Evolutionary conservation across 148 eudicot species (phyloP), one percentile per base, ranked within the genome.

Genomic region (Drosera capensis): DNA sequence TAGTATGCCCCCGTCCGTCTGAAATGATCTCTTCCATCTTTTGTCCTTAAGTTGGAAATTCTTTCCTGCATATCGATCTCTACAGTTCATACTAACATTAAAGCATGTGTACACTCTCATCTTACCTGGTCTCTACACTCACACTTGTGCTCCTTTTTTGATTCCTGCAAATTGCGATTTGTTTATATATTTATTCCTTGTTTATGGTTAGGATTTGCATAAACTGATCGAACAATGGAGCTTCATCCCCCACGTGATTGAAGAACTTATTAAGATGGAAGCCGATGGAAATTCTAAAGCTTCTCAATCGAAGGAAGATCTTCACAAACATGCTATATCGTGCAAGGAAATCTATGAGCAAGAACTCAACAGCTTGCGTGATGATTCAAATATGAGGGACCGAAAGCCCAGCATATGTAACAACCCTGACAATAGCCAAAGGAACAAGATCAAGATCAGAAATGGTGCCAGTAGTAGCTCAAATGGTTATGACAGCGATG

Each of bases 161-260:
- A 34, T 34, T 31, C 46, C 23, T 39, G 3, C 26, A 20, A 3
- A 9, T 26, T 22, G 30, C 40, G 14, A 11, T 0, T 34, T 41
- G 24, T 36, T 21, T 15, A 16, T 2, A 43, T 4, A 20, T 42
- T n/a, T 37, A 14, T 25, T 46, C 23, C 2, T 3, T 30, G 53
- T 57, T 14, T 20, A 7, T 23, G n/a, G 20, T 12, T 25, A 87
- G 96, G 74, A 63, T 51, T 54, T 87, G 44, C 63, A 48, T 49
- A 67, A 71, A 26, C 48, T 81, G 63, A 66, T 61, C 13, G 86
- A 85, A 60, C 78, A 80, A 48, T 92, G 99, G 99, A 66, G 44
- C 46, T 68, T 68, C 47, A 51, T 85, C 40, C 99, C 99, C 56
- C 73, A 45, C 11, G 88, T 69, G 26, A 82, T 85, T 26, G 78